These are phyloP conservation scores for Sporothrix phasma DNA, from an alignment of 2,329 filamentous ascomycete species.

Conservation along the genomic window DNA sequence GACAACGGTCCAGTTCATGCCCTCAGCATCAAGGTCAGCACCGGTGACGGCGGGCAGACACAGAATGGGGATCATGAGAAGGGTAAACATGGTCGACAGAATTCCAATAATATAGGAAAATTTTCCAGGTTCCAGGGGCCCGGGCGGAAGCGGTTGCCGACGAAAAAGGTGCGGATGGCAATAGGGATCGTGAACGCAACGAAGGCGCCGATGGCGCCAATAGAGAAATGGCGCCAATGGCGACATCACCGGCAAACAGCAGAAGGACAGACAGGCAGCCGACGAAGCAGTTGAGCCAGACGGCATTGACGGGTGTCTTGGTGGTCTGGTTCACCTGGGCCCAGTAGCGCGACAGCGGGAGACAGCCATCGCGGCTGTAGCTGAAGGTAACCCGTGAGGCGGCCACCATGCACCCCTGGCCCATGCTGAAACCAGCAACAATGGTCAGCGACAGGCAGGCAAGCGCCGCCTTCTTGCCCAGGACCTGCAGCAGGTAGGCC, in stretches of 20 bases:
- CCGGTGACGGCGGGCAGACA: conserved; percentile 53
- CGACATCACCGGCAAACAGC: conserved; percentile 52
- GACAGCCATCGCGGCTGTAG: conserved; percentile 62
- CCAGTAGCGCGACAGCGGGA: conserved; percentile 50
- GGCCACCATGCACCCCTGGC: conserved; percentile 61
- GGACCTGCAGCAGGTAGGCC: conserved; percentile 56
- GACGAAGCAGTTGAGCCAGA: conserved; percentile 54
- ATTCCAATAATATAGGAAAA: conserved; percentile 48
- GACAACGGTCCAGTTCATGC: conserved; percentile 61
- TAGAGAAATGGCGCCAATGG: conserved; percentile 61
- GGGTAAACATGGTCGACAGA: conserved; percentile 48
- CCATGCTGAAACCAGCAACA: conserved; percentile 60
- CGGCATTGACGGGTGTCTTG: conserved; percentile 58
- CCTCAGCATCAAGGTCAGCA: conserved; percentile 35
- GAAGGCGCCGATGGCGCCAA: conserved; percentile 59
- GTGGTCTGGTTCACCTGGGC: conserved; percentile 51
- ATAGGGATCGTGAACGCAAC: conserved; percentile 50
- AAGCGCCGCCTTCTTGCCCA: conserved; percentile 50
- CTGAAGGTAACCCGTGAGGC: conserved; percentile 59
- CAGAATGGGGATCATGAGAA: conserved; percentile 58
- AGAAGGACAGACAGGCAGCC: conserved; percentile 52
- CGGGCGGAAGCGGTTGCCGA: conserved; percentile 52
- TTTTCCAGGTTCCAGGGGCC: conserved; percentile 58
- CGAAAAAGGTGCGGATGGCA: conserved; percentile 48
- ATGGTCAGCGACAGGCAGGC: conserved; percentile 57